Evolutionary conservation across 108 stramenopile genomes (phyloP), one percentile per base, ranked within the genome.

Genomic region (Cyclotella kingstonii): DNA sequence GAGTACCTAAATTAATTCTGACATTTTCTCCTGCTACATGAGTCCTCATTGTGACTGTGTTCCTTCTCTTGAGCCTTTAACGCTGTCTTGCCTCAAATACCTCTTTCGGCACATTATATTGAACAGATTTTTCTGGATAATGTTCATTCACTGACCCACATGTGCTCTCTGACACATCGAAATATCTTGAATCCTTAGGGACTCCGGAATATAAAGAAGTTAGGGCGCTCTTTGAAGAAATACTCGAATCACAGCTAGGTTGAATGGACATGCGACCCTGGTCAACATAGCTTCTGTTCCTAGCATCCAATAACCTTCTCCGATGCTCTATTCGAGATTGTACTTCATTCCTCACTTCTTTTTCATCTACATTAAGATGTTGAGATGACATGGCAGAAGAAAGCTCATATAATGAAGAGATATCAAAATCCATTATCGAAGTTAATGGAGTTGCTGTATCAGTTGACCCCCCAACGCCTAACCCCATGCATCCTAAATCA

Each of bases 401-500:
- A n/a, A n/a, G n/a, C n/a, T n/a, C n/a, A n/a, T n/a, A n/a, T n/a
- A n/a, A n/a, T n/a, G n/a, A n/a, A n/a, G n/a, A n/a, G n/a, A n/a
- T n/a, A n/a, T n/a, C n/a, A n/a, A n/a, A n/a, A n/a, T n/a, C n/a
- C n/a, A n/a, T n/a, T n/a, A 45, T 45, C 30, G 29, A 10, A 2
- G 28, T 11, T 27, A 39, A 12, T 18, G 67, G 44, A 17, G 55
- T 46, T 7, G 30, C 33, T 17, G 38, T 22, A 40, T 40, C 18
- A 0, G 33, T 22, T 42, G 3, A 15, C 23, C 15, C 58, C 12
- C 18, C 28, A 39, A 25, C 29, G 33, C 46, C 66, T 5, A 72
- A 29, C 22, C 71, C 66, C 29, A 62, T 75, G 38, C 61, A 27
- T 3, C 89, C 93, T 22, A 94, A 66, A 61, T 94, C 81, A 62